phyloP scores from a whole-genome alignment of 1,139 yeast species.

The Saccharomyces uvarum region DNA sequence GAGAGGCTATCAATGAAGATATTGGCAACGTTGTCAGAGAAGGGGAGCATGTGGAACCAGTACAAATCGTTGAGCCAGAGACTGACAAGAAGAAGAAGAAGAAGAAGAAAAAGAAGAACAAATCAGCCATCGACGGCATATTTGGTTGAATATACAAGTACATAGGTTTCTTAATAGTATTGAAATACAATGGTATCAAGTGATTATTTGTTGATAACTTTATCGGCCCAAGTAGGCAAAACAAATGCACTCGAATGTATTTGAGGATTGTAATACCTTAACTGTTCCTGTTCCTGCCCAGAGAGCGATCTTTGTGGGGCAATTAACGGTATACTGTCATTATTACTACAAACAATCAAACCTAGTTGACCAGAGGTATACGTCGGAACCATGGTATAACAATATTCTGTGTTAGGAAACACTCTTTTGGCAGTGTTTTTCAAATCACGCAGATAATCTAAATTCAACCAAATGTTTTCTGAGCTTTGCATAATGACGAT shows the following conservation, averaged over 20 bases:
- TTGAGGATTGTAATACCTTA: conserved; percentile 64
- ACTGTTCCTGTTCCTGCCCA: conserved; percentile 43
- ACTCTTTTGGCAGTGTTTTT: conserved; percentile 55
- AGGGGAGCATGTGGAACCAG: conserved; percentile 20
- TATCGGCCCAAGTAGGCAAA: conserved; percentile 77
- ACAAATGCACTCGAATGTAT: conserved; percentile 78
- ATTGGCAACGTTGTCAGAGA: conserved; percentile 29
- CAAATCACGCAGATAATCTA: conserved; percentile 55
- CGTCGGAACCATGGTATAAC: conserved; percentile 87
- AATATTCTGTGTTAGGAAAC: conserved; percentile 72
- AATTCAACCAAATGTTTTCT: conserved; percentile 87
- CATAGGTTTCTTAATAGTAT: not conserved
- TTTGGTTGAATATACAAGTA: conserved; percentile 36
- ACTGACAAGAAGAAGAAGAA: conserved; percentile 27
- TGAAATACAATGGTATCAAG: not conserved
- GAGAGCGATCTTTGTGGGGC: conserved; percentile 49
- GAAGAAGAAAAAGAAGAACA: conserved; percentile 40
- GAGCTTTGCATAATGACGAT: conserved; percentile 87
- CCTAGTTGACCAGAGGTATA: conserved; percentile 97
- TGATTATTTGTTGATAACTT: conserved; percentile 10
- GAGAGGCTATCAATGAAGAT: conserved; percentile 4
- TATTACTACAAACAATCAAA: conserved; percentile 71
- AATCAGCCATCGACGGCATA: conserved; percentile 51
- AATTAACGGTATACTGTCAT: conserved; percentile 42
- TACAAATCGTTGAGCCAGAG: not conserved